Conservation (phyloP, 352 stramenopile species). For the Phytophthora niederhauseri region DNA sequence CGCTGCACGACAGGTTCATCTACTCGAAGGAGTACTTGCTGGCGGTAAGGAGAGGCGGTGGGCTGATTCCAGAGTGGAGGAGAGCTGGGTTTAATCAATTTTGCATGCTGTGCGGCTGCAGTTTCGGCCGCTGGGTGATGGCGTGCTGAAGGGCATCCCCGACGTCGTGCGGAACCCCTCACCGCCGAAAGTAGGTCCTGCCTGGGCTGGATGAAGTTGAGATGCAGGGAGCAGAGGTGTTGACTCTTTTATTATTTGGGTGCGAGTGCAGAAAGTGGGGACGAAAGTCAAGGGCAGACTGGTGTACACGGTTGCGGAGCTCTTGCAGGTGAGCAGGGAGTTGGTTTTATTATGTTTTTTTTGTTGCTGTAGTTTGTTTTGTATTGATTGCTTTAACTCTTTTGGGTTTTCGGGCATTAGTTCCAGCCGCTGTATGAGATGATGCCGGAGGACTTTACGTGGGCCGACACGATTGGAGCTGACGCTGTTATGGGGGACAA, state of each 20-base stretch:
- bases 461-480: conserved; percentile 64
- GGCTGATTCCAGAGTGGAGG: not conserved
- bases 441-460: conserved; percentile 69
- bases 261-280: conserved; percentile 43
- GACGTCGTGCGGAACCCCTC: conserved; percentile 53
- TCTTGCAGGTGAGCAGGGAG: conserved; percentile 49
- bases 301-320: conserved; percentile 67
- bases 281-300: conserved; percentile 51
- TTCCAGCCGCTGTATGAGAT: conserved; percentile 76
- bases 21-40: conserved; percentile 76
- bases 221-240: not conserved
- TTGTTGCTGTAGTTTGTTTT: not conserved
- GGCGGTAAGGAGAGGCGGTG: conserved; percentile 27
- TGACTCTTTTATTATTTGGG: conserved; percentile 6
- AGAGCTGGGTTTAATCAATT: not conserved
- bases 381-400: not conserved
- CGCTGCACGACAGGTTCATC: conserved; percentile 45
- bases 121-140: conserved; percentile 66
- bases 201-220: not conserved
- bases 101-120: conserved; percentile 17
- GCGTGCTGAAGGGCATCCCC: conserved; percentile 41
- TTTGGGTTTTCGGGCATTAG: conserved; percentile 23
- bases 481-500: conserved; percentile 54
- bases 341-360: conserved; percentile 2
- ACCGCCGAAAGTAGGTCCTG: conserved; percentile 40